Evolutionary conservation across 129 eudicot genomes (phyloP).

Genomic region (Centrapalus pauciflorus): DNA sequence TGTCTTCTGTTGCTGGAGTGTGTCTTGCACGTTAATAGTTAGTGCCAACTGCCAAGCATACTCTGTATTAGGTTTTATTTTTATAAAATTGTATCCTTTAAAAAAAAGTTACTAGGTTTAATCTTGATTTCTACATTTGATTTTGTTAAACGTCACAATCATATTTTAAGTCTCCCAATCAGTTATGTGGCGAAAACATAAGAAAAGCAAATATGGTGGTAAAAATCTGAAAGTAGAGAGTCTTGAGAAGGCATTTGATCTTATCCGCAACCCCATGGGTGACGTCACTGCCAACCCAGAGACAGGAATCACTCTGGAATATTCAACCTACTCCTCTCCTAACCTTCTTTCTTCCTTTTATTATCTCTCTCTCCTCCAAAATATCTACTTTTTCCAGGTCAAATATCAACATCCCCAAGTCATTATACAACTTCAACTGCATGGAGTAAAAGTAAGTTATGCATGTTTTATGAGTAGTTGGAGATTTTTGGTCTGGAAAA

Average conservation of each 20-base stretch:
- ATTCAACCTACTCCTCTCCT: slow-evolving; percentile 39
- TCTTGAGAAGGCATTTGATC: slow-evolving; percentile 43
- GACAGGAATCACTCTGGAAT: slow-evolving; percentile 61
- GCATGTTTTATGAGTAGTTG: not conserved
- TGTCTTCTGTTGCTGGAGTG: too few species aligned
- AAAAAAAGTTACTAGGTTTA: too few species aligned
- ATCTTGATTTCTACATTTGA: too few species aligned
- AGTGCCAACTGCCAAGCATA: too few species aligned
- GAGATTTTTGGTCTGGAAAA: not conserved
- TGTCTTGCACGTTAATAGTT: too few species aligned
- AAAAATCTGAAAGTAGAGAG: not conserved
- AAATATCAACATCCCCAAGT: not conserved
- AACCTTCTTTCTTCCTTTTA: slow-evolving; percentile 5
- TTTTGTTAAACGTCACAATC: not conserved
- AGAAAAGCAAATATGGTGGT: slow-evolving; percentile 4
- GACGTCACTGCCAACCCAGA: slow-evolving; percentile 55
- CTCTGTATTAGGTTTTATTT: too few species aligned
- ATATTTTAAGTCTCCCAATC: not conserved
- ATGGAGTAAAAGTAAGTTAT: not conserved
- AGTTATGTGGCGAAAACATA: not conserved
- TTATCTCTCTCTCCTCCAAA: slow-evolving; percentile 18
- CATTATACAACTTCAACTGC: not conserved
- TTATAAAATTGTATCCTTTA: too few species aligned
- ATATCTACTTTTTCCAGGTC: not conserved
- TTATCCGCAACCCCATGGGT: slow-evolving; percentile 37